Evolutionary conservation across 495 filamentous ascomycete genomes (phyloP).

Genomic region (Trichoderma virens): DNA sequence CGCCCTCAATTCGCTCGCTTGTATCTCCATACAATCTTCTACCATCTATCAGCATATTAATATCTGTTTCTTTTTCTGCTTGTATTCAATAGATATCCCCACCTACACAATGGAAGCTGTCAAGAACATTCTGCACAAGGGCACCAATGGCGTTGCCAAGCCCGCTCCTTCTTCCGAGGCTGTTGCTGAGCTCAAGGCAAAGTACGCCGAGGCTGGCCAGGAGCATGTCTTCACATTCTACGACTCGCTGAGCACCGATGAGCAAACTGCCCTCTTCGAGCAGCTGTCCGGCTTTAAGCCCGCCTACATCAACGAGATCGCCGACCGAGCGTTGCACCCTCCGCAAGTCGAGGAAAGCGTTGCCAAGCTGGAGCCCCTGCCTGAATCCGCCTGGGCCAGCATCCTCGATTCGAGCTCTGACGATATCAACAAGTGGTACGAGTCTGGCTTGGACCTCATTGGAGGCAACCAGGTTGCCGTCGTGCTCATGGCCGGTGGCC

Average conservation of each 20-base stretch:
- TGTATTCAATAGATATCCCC: neutral
- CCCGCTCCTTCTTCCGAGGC: constrained; percentile 50
- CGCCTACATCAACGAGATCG: constrained; percentile 71
- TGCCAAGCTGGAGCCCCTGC: constrained; percentile 68
- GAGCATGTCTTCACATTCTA: constrained; percentile 89
- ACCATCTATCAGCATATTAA: neutral
- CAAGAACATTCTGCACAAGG: neutral
- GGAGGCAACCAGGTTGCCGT: constrained; percentile 87
- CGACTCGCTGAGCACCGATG: constrained; percentile 61
- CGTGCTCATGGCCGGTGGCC: constrained; percentile 93
- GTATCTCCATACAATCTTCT: neutral
- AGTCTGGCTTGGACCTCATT: constrained; percentile 76
- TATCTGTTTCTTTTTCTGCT: neutral
- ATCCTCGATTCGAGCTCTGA: constrained; percentile 80
- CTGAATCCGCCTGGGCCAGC: constrained; percentile 79
- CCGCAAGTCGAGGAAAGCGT: constrained; percentile 21
- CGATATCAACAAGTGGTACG: constrained; percentile 78
- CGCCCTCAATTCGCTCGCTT: neutral
- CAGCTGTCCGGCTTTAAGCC: constrained; percentile 79
- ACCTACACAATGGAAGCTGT: constrained; percentile 4
- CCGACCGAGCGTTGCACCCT: constrained; percentile 64
- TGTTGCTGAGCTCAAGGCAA: constrained; percentile 64
- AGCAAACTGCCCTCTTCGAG: constrained; percentile 72
- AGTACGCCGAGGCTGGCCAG: constrained; percentile 73
- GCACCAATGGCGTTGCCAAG: neutral